These are phyloP conservation scores for Pseudoturritis turrita DNA, from an alignment of 345 rosid species.

Conservation along the genomic window DNA sequence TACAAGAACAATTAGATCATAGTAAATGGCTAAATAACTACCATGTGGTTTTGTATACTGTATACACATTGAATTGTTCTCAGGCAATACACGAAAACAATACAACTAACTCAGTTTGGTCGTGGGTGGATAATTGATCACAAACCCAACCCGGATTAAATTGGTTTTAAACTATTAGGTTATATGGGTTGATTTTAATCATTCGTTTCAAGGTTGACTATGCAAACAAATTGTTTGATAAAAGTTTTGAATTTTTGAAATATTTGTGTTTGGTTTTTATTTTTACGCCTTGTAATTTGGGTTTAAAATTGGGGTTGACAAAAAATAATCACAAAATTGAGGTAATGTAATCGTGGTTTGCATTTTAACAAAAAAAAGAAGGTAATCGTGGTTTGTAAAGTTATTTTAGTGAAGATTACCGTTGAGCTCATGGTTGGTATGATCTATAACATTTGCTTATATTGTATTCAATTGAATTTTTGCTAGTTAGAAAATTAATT, in stretches of 20 bases:
- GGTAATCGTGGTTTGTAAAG: neutral
- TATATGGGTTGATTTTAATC: neutral
- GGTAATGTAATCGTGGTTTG: neutral
- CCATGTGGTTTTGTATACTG: neutral
- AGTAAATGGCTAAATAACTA: neutral
- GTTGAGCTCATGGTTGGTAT: slow-evolving; percentile 11
- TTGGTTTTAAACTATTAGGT: neutral
- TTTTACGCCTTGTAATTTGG: neutral
- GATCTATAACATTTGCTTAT: slow-evolving; percentile 15
- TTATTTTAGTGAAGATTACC: neutral
- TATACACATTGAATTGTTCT: neutral
- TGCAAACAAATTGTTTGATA: neutral
- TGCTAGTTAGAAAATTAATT: neutral
- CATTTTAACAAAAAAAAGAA: no score
- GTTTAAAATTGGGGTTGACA: neutral
- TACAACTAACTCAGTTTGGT: neutral
- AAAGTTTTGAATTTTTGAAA: neutral
- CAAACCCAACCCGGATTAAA: neutral
- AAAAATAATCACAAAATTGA: neutral
- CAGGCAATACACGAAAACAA: neutral
- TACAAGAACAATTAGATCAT: neutral
- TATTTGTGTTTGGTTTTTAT: neutral
- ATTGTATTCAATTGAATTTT: neutral
- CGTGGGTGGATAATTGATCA: neutral
- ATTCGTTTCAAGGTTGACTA: neutral